Evolutionary conservation across 1,139 yeast genomes (phyloP), one percentile per base, ranked within the genome.

Genomic region (Magnusiomyces sp.): DNA sequence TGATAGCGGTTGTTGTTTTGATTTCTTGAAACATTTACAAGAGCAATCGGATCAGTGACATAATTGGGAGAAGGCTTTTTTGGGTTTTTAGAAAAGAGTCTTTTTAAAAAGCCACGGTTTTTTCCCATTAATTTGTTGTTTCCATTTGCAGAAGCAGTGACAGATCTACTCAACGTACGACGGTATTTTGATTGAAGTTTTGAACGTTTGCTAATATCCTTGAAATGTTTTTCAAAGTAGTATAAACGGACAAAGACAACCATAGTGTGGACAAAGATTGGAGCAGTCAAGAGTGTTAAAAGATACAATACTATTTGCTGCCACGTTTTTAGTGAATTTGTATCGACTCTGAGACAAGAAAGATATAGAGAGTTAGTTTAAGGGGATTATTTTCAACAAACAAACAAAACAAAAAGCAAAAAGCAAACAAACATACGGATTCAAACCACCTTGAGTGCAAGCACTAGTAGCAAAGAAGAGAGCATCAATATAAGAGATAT

Each of bases 361-460:
- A 9, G 40, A 17, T 5, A 13, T 16, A 33, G 23, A 17, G 37
- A 7, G 32, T 37, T 27, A 41, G 49, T 19, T 17, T 16, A 40
- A 5, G 27, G 7, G n/a, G n/a, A n/a, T n/a, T n/a, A n/a, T n/a
- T 32, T 32, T 13, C 16, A 14, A n/a, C 17, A 41, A 13, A 2
- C 10, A 10, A 40, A 17, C 16, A n/a, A n/a, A n/a, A n/a, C n/a
- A n/a, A n/a, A n/a, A n/a, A n/a, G n/a, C n/a, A n/a, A n/a, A n/a
- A 20, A 32, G 20, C 20, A 23, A 19, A 27, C 27, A 10, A 19
- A 31, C 49, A 7, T 38, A 47, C 50, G 53, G 40, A 61, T 88
- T 88, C 52, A 94, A 70, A 0, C 99, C 99, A 1, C 96, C 95
- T 62, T 90, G 97, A 1, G 98, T 88, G 2, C 83, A 70, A 0